Evolutionary conservation across 371 early-diverging fungal genomes (phyloP).

Genomic region (Rhizopus stolonifer): DNA sequence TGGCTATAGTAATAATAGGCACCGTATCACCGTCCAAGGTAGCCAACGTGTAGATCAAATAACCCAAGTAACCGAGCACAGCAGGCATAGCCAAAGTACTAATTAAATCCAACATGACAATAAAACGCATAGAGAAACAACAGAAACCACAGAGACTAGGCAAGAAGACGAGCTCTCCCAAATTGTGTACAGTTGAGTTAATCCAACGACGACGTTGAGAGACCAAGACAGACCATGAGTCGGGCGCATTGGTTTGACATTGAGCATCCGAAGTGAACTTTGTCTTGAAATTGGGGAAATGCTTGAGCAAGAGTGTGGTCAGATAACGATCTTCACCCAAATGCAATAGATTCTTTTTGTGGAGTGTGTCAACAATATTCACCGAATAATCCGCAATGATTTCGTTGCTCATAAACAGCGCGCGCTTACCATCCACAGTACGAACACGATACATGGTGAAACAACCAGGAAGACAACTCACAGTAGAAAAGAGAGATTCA

Average conservation of each 20-base stretch:
- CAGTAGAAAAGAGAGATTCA: slow-evolving; percentile 98
- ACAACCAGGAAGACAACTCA: slow-evolving; percentile 97
- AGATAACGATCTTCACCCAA: slow-evolving; percentile 91
- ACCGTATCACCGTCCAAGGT: slow-evolving; percentile 35
- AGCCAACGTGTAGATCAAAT: slow-evolving; percentile 65
- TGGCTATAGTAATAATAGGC: slow-evolving; percentile 56
- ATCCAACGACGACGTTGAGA: slow-evolving; percentile 99
- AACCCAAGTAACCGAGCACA: slow-evolving; percentile 81
- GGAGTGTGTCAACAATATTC: slow-evolving; percentile 95
- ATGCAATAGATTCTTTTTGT: slow-evolving; percentile 88
- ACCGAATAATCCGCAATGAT: slow-evolving; percentile 93
- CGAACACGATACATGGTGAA: slow-evolving; percentile 95
- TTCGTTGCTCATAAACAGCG: slow-evolving; percentile 85
- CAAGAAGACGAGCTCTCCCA: slow-evolving; percentile 87
- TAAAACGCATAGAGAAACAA: slow-evolving; percentile 98
- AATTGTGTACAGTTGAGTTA: slow-evolving; percentile 96
- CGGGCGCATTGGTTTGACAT: slow-evolving; percentile 96
- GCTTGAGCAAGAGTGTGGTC: slow-evolving; percentile 98
- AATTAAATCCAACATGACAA: slow-evolving; percentile 92
- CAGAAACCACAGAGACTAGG: slow-evolving; percentile 95
- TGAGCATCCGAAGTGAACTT: slow-evolving; percentile 95
- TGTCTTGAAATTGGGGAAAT: slow-evolving; percentile 95
- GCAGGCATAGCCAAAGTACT: slow-evolving; percentile 94
- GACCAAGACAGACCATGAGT: slow-evolving; percentile 88
- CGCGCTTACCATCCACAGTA: slow-evolving; percentile 75